Percentiles rank a stretch among this genome's conserved stretches.
Evolutionary conservation across 1,284 basidiomycete genomes (phyloP).

Genomic region (Exsudoporus floridanus): DNA sequence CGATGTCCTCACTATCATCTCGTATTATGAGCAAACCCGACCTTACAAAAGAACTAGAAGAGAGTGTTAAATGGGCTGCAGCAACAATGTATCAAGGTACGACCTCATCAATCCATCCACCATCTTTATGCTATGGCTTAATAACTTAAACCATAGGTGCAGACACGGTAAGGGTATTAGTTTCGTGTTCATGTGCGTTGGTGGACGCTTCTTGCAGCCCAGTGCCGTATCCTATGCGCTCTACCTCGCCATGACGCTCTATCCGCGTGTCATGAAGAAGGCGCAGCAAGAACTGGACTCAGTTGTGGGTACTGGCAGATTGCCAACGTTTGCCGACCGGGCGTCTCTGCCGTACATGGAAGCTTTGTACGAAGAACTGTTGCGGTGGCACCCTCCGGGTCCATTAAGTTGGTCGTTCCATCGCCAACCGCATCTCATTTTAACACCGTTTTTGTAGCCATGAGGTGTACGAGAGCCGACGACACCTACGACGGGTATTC

Average conservation of each 20-base stretch:
- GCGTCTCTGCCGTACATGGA: conserved; percentile 29
- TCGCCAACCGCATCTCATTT: too few relatives aligned
- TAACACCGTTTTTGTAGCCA: conserved; percentile 29
- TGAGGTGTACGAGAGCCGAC: conserved; percentile 46
- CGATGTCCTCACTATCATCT: conserved; percentile 47
- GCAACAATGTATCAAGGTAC: conserved; percentile 54
- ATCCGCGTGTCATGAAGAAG: conserved; percentile 35
- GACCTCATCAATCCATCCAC: background rate
- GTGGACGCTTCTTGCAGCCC: background rate
- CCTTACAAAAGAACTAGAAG: conserved; percentile 40
- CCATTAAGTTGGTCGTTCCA: conserved; percentile 41
- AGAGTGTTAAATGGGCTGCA: conserved; percentile 56
- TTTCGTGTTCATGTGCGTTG: background rate
- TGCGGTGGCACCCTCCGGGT: conserved; percentile 57
- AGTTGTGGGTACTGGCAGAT: conserved; percentile 48
- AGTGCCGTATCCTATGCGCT: conserved; percentile 10
- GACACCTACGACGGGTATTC: conserved; percentile 36
- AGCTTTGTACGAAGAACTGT: conserved; percentile 45
- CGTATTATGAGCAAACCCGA: conserved; percentile 44
- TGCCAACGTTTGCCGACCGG: conserved; percentile 33
- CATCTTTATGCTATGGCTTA: background rate
- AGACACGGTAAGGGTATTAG: background rate
- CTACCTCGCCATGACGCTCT: conserved; percentile 26
- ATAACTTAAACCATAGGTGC: background rate
- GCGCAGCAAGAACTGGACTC: conserved; percentile 60